Evolutionary conservation across 441 rosid species (phyloP), one percentile per base, ranked within the genome.

Genomic region (Adansonia madagascariensis): DNA sequence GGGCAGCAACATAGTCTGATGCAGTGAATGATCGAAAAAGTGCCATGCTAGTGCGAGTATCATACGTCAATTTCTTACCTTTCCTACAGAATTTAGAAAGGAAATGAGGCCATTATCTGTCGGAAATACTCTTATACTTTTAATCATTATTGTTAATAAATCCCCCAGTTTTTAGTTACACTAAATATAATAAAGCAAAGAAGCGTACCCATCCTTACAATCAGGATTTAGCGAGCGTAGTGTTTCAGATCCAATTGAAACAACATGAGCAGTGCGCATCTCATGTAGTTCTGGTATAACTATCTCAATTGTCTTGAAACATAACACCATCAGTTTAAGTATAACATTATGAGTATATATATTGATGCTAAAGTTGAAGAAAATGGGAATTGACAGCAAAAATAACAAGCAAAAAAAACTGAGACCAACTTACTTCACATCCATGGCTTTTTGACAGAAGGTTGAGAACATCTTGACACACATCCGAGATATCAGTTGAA

Each of bases 211-310:
- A 59, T 92, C 94, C 80, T 82, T 85, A 62, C 85, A 76, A 81
- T 94, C 87, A 78, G 91, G 85, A 81, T 75, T 89, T 64, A 90
- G 57, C 50, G 84, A 83, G 72, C 77, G 52, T 18, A 82, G 56
- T 41, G 77, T 1, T 73, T 88, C 89, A 43, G 91, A 85, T 83
- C 98, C 98, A 56, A 94, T 92, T 12, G 95, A 88, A 60, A 94
- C 84, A 72, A 94, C 20, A 86, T 92, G 96, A 81, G 98, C 94
- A 71, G 75, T 85, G 52, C 91, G 89, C 98, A 92, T 91, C 86
- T 92, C 98, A 31, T 78, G 88, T 74, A 94, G 85, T 85, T 92
- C 97, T 55, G 98, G 98, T 83, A 94, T 84, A 64, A 90, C 97
- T 77, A 92, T 85, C 85, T 94, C 98, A 43, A 86, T 85, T 60